These are phyloP conservation scores for Fusarium caatingaense DNA, from an alignment of 2,329 filamentous ascomycete species.

Conservation along the genomic window DNA sequence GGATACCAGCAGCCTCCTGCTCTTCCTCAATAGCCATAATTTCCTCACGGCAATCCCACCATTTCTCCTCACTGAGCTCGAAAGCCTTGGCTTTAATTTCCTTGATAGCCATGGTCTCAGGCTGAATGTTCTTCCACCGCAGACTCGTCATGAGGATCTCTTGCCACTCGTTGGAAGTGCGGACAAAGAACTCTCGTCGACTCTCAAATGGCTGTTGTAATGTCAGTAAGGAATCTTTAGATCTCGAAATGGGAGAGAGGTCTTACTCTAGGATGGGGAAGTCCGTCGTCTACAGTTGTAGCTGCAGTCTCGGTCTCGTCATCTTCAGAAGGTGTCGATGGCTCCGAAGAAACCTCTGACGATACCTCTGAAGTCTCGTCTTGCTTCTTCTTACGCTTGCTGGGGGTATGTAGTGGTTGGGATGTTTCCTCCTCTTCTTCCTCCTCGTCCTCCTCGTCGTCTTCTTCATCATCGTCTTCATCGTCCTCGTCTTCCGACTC, in stretches of 20 bases:
- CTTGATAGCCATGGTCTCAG: slow-evolving; percentile 80
- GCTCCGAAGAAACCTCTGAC: slow-evolving; percentile 48
- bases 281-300: slow-evolving; percentile 74
- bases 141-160: slow-evolving; percentile 82
- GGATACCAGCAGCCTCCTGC: slow-evolving; percentile 94
- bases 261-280: slow-evolving; percentile 75
- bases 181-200: slow-evolving; percentile 89
- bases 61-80: slow-evolving; percentile 91
- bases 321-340: slow-evolving; percentile 51
- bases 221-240: background rate
- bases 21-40: slow-evolving; percentile 92
- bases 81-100: slow-evolving; percentile 94
- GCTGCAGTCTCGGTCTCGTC: slow-evolving; percentile 61
- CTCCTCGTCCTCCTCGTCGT: slow-evolving; percentile 68
- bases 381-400: slow-evolving; percentile 67
- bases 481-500: slow-evolving; percentile 70
- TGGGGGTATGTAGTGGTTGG: slow-evolving; percentile 61
- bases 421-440: slow-evolving; percentile 64
- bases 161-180: slow-evolving; percentile 92
- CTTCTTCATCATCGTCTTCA: slow-evolving; percentile 69
- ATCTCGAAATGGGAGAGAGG: background rate
- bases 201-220: slow-evolving; percentile 84
- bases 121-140: slow-evolving; percentile 73
- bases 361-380: slow-evolving; percentile 57
- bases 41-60: slow-evolving; percentile 98